Evolutionary conservation across 2,329 filamentous ascomycete species (phyloP).

Genomic region (Tolypocladium ophioglossoides): DNA sequence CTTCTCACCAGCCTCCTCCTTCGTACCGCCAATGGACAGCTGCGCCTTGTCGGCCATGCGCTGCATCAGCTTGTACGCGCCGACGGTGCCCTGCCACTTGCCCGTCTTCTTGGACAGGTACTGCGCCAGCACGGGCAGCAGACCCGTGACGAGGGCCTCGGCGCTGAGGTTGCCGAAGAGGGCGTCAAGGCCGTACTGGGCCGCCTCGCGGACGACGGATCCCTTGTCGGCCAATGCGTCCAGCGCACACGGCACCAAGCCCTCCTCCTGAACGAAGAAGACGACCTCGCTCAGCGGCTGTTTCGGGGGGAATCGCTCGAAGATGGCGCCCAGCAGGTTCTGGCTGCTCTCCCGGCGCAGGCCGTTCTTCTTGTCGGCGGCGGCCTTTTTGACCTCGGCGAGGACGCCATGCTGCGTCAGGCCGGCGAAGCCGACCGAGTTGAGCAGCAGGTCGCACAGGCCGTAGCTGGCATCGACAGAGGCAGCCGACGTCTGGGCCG

Average conservation of each 20-base stretch:
- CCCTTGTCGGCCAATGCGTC: constrained; percentile 88
- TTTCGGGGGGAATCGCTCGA: constrained; percentile 75
- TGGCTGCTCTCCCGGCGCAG: constrained; percentile 81
- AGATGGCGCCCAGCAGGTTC: constrained; percentile 86
- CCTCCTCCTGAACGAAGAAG: constrained; percentile 72
- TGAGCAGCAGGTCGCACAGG: constrained; percentile 48
- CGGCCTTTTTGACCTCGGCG: constrained; percentile 57
- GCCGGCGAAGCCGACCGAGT: constrained; percentile 41
- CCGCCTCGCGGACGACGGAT: constrained; percentile 76
- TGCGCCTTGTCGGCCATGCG: constrained; percentile 94
- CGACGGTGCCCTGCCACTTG: constrained; percentile 96
- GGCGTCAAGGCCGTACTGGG: constrained; percentile 87
- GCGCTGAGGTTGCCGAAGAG: constrained; percentile 69
- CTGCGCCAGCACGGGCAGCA: constrained; percentile 63
- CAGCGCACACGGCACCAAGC: constrained; percentile 60
- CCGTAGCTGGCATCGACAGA: constrained; percentile 55
- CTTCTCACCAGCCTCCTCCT: constrained; percentile 78
- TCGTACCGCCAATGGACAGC: constrained; percentile 64
- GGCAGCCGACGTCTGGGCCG: constrained; percentile 54
- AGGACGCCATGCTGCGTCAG: constrained; percentile 43
- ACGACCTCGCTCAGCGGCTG: constrained; percentile 72
- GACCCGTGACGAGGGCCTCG: constrained; percentile 72
- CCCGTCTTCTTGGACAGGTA: constrained; percentile 78
- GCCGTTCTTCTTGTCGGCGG: constrained; percentile 87
- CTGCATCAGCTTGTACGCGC: constrained; percentile 73